phyloP scores from a whole-genome alignment of 179 eudicot species.

The Actinidia chinensis region DNA sequence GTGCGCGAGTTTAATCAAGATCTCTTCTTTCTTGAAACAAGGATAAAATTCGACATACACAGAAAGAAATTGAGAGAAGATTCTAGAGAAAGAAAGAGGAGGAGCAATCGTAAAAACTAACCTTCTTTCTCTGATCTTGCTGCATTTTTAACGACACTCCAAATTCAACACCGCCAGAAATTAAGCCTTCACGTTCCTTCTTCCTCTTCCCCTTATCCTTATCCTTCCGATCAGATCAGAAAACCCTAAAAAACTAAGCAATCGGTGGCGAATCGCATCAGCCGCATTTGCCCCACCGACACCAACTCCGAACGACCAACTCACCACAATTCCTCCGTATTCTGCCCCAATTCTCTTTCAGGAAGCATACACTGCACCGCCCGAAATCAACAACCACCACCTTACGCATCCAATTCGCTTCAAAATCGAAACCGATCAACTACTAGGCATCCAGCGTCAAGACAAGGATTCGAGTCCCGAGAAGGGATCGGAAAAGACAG shows the following conservation, averaged over 20 bases:
- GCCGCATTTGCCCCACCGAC: constrained; percentile 59
- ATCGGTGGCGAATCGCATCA: constrained; percentile 23
- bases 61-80: not conserved
- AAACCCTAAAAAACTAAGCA: constrained; percentile 18
- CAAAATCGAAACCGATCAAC: not conserved
- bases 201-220: not conserved
- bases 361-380: not conserved
- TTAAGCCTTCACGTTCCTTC: not conserved
- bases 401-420: constrained; percentile 11
- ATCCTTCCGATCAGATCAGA: constrained; percentile 15
- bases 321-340: constrained; percentile 22
- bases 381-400: constrained; percentile 14
- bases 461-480: not conserved
- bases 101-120: constrained; percentile 15
- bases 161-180: constrained; percentile 4
- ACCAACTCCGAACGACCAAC: constrained; percentile 35
- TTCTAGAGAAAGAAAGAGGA: not conserved
- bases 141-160: constrained; percentile 39
- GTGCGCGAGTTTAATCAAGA: constrained; percentile 16
- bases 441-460: not conserved
- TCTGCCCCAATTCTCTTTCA: constrained; percentile 7
- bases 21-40: constrained; percentile 28
- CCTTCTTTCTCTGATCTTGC: constrained; percentile 82
- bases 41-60: constrained; percentile 14
- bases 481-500: not conserved